Base-by-base conservation (phyloP, 2,329 filamentous ascomycete genomes). In the Venturia carpophila region DNA sequence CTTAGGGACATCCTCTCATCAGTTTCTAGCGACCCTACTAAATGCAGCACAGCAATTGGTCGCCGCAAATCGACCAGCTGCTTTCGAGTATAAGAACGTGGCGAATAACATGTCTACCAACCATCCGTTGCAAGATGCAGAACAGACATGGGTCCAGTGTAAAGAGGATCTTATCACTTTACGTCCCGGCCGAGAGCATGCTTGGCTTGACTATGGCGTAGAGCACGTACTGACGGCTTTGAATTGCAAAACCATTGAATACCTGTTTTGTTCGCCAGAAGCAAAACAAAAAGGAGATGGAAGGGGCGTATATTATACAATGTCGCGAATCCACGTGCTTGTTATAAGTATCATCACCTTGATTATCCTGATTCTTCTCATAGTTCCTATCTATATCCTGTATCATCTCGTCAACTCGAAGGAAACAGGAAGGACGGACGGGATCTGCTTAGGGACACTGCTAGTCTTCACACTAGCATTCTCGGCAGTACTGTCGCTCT, bases 101-200 rank as follows among this genome's bases (percentile, higher is more conserved):
- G 66, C 64, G 39, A 68, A 68, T 21, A 76, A 71, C 66, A 73
- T 69, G 58, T 30, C 39, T 13, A 71, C 67, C 64, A 70, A 68
- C 64, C 67, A 66, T 69, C 66, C 64, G 5, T 56, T 73, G 2
- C 67, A 37, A 7, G 68, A 65, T 37, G 67, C 62, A 27, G 73
- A 77, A 19, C 66, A 68, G 34, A 61, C 52, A 0, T 79, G 74
- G 66, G 73, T 78, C 15, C 67, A 72, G 10, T 67, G 71, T 2
- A 76, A 75, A 67, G 76, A 78, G 62, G 78, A 79, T 64, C 64
- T 79, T 0, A 70, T 79, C 11, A 76, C 76, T 0, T 67, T 79
- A 0, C 68, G 75, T 4, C 69, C 73, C 2, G 75, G 76, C 0
- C 67, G 77, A 63, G 76, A 78, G 42, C 71, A 73, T 65, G 76